Evolutionary conservation across 2,329 filamentous ascomycete genomes (phyloP).

Genomic region (Davidsoniella virescens): DNA sequence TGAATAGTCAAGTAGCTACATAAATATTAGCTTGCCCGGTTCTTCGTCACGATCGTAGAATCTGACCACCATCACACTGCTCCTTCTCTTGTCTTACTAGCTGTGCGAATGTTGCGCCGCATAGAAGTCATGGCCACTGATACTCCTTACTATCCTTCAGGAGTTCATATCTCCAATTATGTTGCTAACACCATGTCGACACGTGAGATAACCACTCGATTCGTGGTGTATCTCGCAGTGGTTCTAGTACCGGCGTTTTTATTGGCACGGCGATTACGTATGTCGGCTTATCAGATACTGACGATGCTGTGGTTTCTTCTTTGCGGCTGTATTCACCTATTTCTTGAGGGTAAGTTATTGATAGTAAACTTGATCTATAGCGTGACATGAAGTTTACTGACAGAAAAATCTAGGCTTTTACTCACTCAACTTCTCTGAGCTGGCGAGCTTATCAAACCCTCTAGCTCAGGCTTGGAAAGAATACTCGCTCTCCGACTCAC

Average conservation of each 20-base stretch:
- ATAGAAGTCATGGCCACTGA: conserved; percentile 1
- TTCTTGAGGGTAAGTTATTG: conserved; percentile 24
- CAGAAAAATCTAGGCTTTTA: conserved; percentile 28
- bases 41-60: not conserved
- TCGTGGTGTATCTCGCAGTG: conserved; percentile 36
- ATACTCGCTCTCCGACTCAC: conserved; percentile 39
- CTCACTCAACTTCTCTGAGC: conserved; percentile 25
- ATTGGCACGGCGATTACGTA: conserved; percentile 36
- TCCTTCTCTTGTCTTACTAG: not conserved
- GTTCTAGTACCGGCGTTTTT: conserved; percentile 42
- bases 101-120: not conserved
- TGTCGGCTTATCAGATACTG: conserved; percentile 37
- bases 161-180: conserved; percentile 45
- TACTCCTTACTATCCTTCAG: conserved; percentile 59
- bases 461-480: conserved; percentile 43
- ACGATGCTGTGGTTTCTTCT: conserved; percentile 62
- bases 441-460: conserved; percentile 25
- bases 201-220: conserved; percentile 40
- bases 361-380: not conserved
- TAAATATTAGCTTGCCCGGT: not conserved
- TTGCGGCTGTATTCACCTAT: conserved; percentile 36
- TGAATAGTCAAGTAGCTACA: not conserved
- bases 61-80: not conserved
- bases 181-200: conserved; percentile 48
- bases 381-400: conserved; percentile 8